A percentile compares a stretch with the other conserved stretches of the same genome.
Evolutionary conservation across 169 alveolate species (phyloP).

Genomic region (Plasmodium billcollinsi): DNA sequence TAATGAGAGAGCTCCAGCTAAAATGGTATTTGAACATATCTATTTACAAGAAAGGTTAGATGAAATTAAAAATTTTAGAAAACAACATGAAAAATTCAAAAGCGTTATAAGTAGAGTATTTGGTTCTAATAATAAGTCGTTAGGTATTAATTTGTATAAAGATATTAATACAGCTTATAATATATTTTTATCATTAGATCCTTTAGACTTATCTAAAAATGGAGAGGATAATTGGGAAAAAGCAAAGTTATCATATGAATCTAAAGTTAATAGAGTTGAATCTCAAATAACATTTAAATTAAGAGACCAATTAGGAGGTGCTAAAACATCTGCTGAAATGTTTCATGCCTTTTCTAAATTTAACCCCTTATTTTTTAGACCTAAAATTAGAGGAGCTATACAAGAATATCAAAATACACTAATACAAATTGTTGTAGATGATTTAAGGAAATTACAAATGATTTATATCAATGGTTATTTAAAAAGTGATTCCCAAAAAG

Average conservation of each 20-base stretch:
- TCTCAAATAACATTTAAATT: conserved; percentile 94
- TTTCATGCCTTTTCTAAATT: conserved; percentile 95
- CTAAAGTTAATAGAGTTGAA: conserved; percentile 95
- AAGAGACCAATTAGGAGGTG: conserved; percentile 96
- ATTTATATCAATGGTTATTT: conserved; percentile 92
- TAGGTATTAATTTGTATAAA: conserved; percentile 82
- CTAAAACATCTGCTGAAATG: conserved; percentile 96
- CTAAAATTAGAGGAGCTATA: conserved; percentile 97
- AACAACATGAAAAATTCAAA: conserved; percentile 94
- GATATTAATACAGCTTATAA: conserved; percentile 92
- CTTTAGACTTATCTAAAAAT: conserved; percentile 88
- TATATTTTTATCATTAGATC: conserved; percentile 84
- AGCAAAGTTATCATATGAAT: conserved; percentile 92
- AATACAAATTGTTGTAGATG: conserved; percentile 93
- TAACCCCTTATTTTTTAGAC: conserved; percentile 96
- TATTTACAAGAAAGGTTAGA: conserved; percentile 91
- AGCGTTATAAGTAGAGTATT: conserved; percentile 90
- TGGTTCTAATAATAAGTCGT: conserved; percentile 78
- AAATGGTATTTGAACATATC: conserved; percentile 90
- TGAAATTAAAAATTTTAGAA: conserved; percentile 92
- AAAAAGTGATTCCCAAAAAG: conserved; percentile 91
- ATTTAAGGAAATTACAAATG: conserved; percentile 91
- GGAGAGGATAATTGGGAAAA: conserved; percentile 91
- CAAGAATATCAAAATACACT: conserved; percentile 96
- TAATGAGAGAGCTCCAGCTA: conserved; percentile 89